Evolutionary conservation across 108 stramenopile species (phyloP).

Genomic region (Schizochytrium sp.): DNA sequence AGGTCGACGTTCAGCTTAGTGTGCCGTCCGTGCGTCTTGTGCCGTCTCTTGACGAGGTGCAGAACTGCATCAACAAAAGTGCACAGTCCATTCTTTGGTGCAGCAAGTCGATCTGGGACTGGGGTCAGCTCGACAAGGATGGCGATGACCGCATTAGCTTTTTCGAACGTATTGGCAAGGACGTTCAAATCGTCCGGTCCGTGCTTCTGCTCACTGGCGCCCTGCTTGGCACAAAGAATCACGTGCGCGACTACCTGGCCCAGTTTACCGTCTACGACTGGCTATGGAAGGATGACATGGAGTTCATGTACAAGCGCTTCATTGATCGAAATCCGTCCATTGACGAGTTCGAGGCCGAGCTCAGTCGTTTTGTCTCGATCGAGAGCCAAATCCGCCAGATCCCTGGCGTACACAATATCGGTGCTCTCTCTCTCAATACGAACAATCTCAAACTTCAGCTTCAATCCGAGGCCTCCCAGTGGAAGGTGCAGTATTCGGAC

Average conservation of each 20-base stretch:
- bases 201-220: slow-evolving; percentile 56
- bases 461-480: slow-evolving; percentile 39
- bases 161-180: slow-evolving; percentile 46
- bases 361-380: slow-evolving; percentile 36
- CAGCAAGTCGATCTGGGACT: slow-evolving; percentile 26
- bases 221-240: slow-evolving; percentile 42
- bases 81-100: slow-evolving; percentile 46
- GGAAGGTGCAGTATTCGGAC: slow-evolving; percentile 53
- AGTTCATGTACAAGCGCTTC: slow-evolving; percentile 38
- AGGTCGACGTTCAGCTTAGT: slow-evolving; percentile 58
- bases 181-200: slow-evolving; percentile 51
- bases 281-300: slow-evolving; percentile 62
- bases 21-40: slow-evolving; percentile 49
- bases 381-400: slow-evolving; percentile 44
- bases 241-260: slow-evolving; percentile 42
- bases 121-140: slow-evolving; percentile 34
- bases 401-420: slow-evolving; percentile 43
- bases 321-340: slow-evolving; percentile 35
- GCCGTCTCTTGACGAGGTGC: slow-evolving; percentile 57
- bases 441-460: slow-evolving; percentile 54
- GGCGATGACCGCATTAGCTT: neutral
- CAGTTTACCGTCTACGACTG: slow-evolving; percentile 51
- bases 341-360: slow-evolving; percentile 42
- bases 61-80: slow-evolving; percentile 44
- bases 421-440: slow-evolving; percentile 49